Evolutionary conservation across 2,329 filamentous ascomycete genomes (phyloP).

Genomic region (Botrytis pseudocinerea): DNA sequence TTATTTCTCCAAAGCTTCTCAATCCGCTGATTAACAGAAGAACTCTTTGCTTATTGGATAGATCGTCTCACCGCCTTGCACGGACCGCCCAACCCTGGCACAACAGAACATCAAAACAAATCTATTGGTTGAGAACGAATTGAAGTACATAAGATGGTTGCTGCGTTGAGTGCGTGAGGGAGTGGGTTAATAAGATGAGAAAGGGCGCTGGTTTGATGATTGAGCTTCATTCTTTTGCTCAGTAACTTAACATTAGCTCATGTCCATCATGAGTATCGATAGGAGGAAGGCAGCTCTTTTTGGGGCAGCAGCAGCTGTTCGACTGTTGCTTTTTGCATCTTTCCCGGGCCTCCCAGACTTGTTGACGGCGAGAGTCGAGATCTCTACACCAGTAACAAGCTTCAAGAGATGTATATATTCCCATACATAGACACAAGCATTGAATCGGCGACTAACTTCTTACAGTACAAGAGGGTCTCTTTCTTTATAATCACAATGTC

Average conservation of each 20-base stretch:
- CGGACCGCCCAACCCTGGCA: neutral
- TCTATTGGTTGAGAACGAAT: constrained; percentile 14
- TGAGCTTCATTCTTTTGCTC: constrained; percentile 32
- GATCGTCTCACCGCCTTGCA: constrained; percentile 25
- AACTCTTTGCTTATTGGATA: constrained; percentile 21
- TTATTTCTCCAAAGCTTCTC: constrained; percentile 18
- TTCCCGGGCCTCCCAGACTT: constrained; percentile 85
- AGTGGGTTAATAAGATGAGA: neutral
- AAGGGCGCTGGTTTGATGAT: neutral
- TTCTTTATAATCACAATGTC: constrained; percentile 93
- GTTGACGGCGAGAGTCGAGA: constrained; percentile 87
- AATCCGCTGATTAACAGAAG: constrained; percentile 11
- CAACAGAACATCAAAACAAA: constrained; percentile 14
- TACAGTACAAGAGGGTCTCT: constrained; percentile 90
- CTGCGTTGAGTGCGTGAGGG: neutral
- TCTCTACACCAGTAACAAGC: constrained; percentile 95
- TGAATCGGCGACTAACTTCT: constrained; percentile 23
- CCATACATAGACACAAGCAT: neutral
- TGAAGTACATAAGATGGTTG: neutral
- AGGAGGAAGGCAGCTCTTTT: constrained; percentile 68
- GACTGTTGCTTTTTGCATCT: constrained; percentile 74
- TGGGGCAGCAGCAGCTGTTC: constrained; percentile 71
- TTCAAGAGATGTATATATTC: constrained; percentile 87
- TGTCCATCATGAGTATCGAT: constrained; percentile 51
- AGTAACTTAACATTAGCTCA: neutral